phyloP scores from a whole-genome alignment of 768 basidiomycete species.

The Candolleomyces efflorescens region DNA sequence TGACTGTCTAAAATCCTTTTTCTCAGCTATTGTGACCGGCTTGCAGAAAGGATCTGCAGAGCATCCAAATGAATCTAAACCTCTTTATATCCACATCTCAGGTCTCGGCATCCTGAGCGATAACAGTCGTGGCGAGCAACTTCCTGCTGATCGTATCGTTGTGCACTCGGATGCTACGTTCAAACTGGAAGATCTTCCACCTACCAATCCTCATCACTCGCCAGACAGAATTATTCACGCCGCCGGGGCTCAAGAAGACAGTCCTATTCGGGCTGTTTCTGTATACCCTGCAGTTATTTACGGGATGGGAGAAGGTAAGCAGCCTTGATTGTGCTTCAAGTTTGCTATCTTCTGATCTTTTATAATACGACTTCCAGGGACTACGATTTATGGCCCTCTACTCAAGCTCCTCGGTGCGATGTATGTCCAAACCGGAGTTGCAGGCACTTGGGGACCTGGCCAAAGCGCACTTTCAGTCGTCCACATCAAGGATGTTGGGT shows the following conservation, averaged over 20 bases:
- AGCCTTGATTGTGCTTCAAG: background rate
- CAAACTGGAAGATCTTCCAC: conserved; percentile 22
- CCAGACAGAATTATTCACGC: conserved; percentile 29
- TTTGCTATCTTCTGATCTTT: background rate
- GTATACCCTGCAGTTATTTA: conserved; percentile 39
- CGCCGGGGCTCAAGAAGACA: conserved; percentile 37
- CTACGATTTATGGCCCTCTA: background rate
- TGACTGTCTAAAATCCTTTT: background rate
- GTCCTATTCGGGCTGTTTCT: conserved; percentile 40
- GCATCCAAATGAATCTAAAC: conserved; percentile 24
- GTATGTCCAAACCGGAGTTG: conserved; percentile 25
- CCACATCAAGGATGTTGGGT: conserved; percentile 37
- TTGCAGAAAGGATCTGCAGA: background rate
- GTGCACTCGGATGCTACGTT: conserved; percentile 36
- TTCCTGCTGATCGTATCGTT: conserved; percentile 22
- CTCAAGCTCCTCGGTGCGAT: background rate
- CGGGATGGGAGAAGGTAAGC: conserved; percentile 34
- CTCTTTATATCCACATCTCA: conserved; percentile 40
- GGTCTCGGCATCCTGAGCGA: conserved; percentile 37
- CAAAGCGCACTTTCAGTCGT: conserved; percentile 32
- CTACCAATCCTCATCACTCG: conserved; percentile 16
- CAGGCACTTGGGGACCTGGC: conserved; percentile 40
- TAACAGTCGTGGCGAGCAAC: conserved; percentile 33
- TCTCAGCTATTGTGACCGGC: background rate
- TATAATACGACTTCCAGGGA: background rate